Conservation (phyloP, 192 early-diverging fungal species). For the Coemansia sp. region DNA sequence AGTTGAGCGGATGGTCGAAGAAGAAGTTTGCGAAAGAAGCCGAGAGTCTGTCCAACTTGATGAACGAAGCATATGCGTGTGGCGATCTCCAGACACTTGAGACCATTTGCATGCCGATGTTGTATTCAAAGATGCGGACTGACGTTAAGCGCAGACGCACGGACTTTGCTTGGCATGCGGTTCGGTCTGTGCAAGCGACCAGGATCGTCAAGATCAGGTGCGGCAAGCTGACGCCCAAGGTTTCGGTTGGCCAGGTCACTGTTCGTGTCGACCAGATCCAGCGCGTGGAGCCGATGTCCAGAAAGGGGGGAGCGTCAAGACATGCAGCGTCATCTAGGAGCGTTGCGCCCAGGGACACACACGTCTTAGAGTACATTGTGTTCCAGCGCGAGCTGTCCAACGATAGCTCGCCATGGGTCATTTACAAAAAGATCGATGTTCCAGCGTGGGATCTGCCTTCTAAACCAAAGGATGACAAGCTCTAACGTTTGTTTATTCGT, state of each 20-base stretch:
- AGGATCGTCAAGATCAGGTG: slow-evolving; percentile 62
- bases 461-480: neutral
- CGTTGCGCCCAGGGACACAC: slow-evolving; percentile 52
- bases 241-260: slow-evolving; percentile 63
- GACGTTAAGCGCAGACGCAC: slow-evolving; percentile 60
- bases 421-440: slow-evolving; percentile 62
- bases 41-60: slow-evolving; percentile 61
- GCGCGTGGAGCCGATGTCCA: slow-evolving; percentile 29
- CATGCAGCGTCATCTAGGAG: slow-evolving; percentile 45
- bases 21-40: slow-evolving; percentile 58
- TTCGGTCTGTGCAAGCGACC: slow-evolving; percentile 56
- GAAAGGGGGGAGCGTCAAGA: slow-evolving; percentile 14
- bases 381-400: slow-evolving; percentile 65
- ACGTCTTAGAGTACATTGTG: slow-evolving; percentile 68
- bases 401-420: slow-evolving; percentile 60
- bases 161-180: slow-evolving; percentile 62
- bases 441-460: slow-evolving; percentile 37
- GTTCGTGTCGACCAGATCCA: slow-evolving; percentile 67
- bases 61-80: slow-evolving; percentile 69
- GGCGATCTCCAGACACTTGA: slow-evolving; percentile 60
- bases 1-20: slow-evolving; percentile 53
- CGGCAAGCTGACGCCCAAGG: slow-evolving; percentile 42
- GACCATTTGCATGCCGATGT: slow-evolving; percentile 59
- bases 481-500: neutral
- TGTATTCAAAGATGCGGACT: slow-evolving; percentile 63